Conservation (phyloP, 2,329 filamentous ascomycete species). For the Monosporascus sp. region DNA sequence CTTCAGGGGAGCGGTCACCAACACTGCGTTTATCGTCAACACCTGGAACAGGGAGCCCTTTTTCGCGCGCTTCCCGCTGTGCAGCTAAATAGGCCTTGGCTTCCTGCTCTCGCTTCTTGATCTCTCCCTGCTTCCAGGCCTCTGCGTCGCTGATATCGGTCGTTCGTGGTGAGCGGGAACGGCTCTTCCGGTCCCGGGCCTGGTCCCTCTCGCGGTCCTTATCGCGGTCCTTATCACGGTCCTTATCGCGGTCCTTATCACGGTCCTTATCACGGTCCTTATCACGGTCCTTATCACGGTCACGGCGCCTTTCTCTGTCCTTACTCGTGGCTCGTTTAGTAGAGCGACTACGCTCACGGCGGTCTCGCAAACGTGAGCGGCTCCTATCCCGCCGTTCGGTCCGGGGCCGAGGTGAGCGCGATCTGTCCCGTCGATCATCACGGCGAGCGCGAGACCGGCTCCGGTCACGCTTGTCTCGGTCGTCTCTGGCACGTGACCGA, state of each 20-base stretch:
- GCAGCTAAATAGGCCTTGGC: constrained; percentile 60
- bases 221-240: constrained; percentile 11
- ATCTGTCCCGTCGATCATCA: constrained; percentile 22
- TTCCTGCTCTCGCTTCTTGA: constrained; percentile 56
- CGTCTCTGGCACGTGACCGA: constrained; percentile 22
- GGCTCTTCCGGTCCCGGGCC: constrained; percentile 32
- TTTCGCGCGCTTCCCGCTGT: constrained; percentile 54
- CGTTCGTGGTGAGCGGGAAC: constrained; percentile 35
- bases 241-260: constrained; percentile 14
- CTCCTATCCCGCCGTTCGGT: constrained; percentile 24
- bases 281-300: background rate
- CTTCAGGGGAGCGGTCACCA: constrained; percentile 38
- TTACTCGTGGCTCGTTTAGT: constrained; percentile 13
- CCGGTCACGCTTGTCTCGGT: constrained; percentile 23
- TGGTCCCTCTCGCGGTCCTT: constrained; percentile 13
- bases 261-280: constrained; percentile 1
- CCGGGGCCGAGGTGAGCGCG: constrained; percentile 23
- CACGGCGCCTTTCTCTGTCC: constrained; percentile 14
- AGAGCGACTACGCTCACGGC: constrained; percentile 16
- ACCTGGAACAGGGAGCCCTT: constrained; percentile 53
- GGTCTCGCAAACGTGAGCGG: constrained; percentile 17
- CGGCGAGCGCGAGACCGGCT: constrained; percentile 19
- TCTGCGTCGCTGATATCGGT: constrained; percentile 36
- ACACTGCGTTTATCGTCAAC: constrained; percentile 46
- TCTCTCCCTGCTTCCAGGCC: constrained; percentile 55